Evolutionary conservation across 805 yeast genomes (phyloP), one percentile per base, ranked within the genome.

Genomic region (Cyberlindnera japonica): DNA sequence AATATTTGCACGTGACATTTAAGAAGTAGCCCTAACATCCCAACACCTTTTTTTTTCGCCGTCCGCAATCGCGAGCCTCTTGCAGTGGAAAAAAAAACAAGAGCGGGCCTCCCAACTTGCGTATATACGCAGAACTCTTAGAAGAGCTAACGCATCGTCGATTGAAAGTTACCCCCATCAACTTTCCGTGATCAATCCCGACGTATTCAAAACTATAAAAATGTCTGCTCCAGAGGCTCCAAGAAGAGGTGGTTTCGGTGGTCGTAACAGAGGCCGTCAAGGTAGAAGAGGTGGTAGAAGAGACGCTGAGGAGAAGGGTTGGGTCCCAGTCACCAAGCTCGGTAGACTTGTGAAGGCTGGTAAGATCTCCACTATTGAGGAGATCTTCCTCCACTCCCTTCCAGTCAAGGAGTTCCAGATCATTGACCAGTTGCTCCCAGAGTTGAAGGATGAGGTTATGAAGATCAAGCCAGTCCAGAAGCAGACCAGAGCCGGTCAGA

Each of bases 401-500:
- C 98, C 99, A 70, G 93, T 93, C 74, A 93, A 93, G 90, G 99
- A 93, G 80, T 90, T 75, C 86, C 98, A 93, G 81, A 86, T 93
- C 80, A 85, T 93, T 65, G 99, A 93, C 80, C 81, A 81, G 68
- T 79, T 93, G 72, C 80, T 93, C 66, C 99, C 99, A 71, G 83
- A 76, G 67, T 83, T 93, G 70, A 82, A 84, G 76, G 99, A 93
- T 72, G 96, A 91, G 79, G 97, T 93, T 68, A 93, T 93, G 99
- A 91, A 91, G 88, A 93, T 93, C 80, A 83, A 91, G 80, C 95
- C 99, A 61, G 99, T 93, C 63, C 99, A 93, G 79, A 93, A 93
- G 84, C 99, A 93, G 79, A 93, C 99, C 82, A 83, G 96, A 78
- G 99, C 99, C 67, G 99, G 99, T 89, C 99, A 93, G 83, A 91